Base-by-base conservation (phyloP, 2,329 filamentous ascomycete species). In the Acephala macrosclerotiorum region DNA sequence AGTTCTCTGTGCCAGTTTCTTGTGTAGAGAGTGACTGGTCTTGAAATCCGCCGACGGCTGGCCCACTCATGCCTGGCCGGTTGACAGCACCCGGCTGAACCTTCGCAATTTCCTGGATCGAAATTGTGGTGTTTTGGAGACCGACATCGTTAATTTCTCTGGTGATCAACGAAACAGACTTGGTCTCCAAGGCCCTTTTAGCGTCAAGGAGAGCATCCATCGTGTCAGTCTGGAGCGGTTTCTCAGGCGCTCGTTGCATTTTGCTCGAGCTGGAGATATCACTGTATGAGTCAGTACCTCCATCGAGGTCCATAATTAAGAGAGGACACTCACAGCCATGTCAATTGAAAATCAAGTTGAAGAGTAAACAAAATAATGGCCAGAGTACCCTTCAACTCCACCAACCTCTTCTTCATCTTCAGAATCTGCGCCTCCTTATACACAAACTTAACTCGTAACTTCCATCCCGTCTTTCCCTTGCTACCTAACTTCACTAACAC, bases 261-360 rank as follows among this genome's bases (percentile, higher is more conserved):
- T 66, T 67, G 59, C 61, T 62, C 9, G 67, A 64, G 29, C 63
- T 70, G 11, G 65, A 67, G 33, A 70, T 65, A 45, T 71, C 69
- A 36, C 67, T 69, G 16, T 14, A 22, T 20, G 35, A 18, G 42
- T 20, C 18, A 45, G 18, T 8, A 45, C 16, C 3, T 8, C 18
- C 20, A 20, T n/a, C 7, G 20, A 18, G n/a, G n/a, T n/a, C 12
- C 18, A 20, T 4, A 20, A 18, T 7, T 14, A n/a, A 18, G 8
- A 3, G 8, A 4, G 12, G 22, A 59, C 25, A 68, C 69, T 63
- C 22, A 72, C 70, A 72, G 58, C n/a, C 70, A 47, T n/a, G 70
- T 71, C 14, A 72, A 47, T 35, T 71, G 69, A 22, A 71, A 63
- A 60, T 72, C 70, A 47, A 72, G 67, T 57, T 71, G 69, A 12